phyloP scores from a whole-genome alignment of 2,329 filamentous ascomycete species.

The Monosporascus sp. region DNA sequence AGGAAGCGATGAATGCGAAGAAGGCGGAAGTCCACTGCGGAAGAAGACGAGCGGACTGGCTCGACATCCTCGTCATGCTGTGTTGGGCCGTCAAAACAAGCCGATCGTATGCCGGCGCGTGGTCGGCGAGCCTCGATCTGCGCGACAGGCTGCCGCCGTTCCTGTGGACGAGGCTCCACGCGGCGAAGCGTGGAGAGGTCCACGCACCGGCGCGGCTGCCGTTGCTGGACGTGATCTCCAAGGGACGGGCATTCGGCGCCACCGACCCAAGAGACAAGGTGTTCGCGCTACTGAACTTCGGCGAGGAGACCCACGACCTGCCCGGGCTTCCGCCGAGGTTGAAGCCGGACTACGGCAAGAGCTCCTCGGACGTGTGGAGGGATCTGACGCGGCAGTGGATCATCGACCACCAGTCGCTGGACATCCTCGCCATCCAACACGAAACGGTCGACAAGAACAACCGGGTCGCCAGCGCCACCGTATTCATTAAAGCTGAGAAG shows the following conservation, averaged over 20 bases:
- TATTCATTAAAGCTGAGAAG: not conserved
- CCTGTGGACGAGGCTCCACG: constrained; percentile 1
- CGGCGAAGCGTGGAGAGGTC: not conserved
- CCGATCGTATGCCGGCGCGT: not conserved
- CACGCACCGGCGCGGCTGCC: not conserved
- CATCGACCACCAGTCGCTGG: constrained; percentile 1
- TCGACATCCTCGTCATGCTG: constrained; percentile 2
- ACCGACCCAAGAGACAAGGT: constrained; percentile 3
- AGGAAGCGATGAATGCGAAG: constrained; percentile 4
- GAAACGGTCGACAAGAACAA: constrained; percentile 3
- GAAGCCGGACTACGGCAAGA: constrained; percentile 3
- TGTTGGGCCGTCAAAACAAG: constrained; percentile 1
- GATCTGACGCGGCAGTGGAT: constrained; percentile 4
- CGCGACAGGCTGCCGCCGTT: constrained; percentile 1
- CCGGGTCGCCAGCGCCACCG: not conserved
- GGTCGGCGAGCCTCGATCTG: not conserved
- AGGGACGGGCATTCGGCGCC: constrained; percentile 1
- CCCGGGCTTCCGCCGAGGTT: not conserved
- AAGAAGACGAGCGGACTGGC: not conserved
- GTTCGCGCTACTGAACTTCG: constrained; percentile 1
- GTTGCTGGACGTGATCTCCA: not conserved
- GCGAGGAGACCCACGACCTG: constrained; percentile 1
- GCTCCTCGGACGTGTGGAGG: constrained; percentile 2
- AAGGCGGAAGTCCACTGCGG: constrained; percentile 1
- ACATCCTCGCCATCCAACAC: constrained; percentile 1